Percentiles rank a stretch among this genome's conserved stretches.
Conservation (phyloP, 805 yeast genomes). For the Candida berthetii region DNA sequence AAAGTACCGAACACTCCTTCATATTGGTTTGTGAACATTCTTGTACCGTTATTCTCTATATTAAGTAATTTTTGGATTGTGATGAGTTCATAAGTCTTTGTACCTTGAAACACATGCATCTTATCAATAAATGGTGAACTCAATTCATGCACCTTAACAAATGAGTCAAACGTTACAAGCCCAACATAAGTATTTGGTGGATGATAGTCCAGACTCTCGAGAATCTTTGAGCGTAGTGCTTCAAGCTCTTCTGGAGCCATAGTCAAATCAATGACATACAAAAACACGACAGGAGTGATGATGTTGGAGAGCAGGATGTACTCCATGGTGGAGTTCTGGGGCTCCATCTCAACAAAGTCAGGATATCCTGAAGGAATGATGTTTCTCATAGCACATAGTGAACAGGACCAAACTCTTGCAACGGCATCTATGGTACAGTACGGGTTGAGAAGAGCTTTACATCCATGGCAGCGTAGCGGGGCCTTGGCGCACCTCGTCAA, state of each 20-base stretch:
- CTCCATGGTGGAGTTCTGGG: slow-evolving; percentile 67
- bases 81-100: slow-evolving; percentile 56
- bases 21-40: slow-evolving; percentile 13
- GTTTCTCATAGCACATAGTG: slow-evolving; percentile 69
- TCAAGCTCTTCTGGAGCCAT: slow-evolving; percentile 78
- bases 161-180: slow-evolving; percentile 76
- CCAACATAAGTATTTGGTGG: slow-evolving; percentile 84
- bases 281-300: slow-evolving; percentile 73
- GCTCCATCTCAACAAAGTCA: slow-evolving; percentile 46
- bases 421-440: slow-evolving; percentile 72
- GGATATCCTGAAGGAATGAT: slow-evolving; percentile 63
- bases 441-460: slow-evolving; percentile 81
- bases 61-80: slow-evolving; percentile 51
- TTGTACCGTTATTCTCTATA: neutral
- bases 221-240: slow-evolving; percentile 67
- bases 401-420: slow-evolving; percentile 76
- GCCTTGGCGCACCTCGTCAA: slow-evolving; percentile 72
- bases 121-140: slow-evolving; percentile 54
- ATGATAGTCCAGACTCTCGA: slow-evolving; percentile 59
- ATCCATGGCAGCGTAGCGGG: slow-evolving; percentile 71
- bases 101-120: slow-evolving; percentile 78
- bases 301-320: slow-evolving; percentile 60
- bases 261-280: slow-evolving; percentile 79
- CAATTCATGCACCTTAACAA: slow-evolving; percentile 80
- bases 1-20: slow-evolving; percentile 63